Evolutionary conservation across 352 stramenopile species (phyloP).

Genomic region (Pythium coloratum): DNA sequence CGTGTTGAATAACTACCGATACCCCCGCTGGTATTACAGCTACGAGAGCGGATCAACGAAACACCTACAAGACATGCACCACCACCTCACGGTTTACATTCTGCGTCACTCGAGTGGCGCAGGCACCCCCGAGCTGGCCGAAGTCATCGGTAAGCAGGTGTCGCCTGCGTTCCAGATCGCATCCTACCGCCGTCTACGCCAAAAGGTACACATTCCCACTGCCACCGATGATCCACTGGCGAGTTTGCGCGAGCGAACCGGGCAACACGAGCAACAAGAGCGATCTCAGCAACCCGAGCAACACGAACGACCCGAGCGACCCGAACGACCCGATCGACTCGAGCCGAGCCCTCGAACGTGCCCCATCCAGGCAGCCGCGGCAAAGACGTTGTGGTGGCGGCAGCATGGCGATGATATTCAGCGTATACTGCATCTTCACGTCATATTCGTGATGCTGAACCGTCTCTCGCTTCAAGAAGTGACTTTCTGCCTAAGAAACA

Average conservation of each 20-base stretch:
- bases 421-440: slow-evolving; percentile 12
- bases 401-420: slow-evolving; percentile 10
- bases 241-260: not conserved
- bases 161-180: slow-evolving; percentile 35
- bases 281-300: not conserved
- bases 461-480: slow-evolving; percentile 11
- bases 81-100: slow-evolving; percentile 44
- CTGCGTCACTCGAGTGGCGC: slow-evolving; percentile 15
- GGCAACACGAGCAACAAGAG: slow-evolving; percentile 4
- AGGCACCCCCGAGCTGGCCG: slow-evolving; percentile 10
- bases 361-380: not conserved
- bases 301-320: slow-evolving; percentile 1
- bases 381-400: slow-evolving; percentile 17
- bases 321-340: not conserved
- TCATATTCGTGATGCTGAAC: slow-evolving; percentile 17
- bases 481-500: slow-evolving; percentile 7
- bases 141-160: slow-evolving; percentile 36
- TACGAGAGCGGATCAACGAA: slow-evolving; percentile 50
- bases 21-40: slow-evolving; percentile 55
- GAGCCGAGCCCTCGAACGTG: not conserved
- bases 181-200: slow-evolving; percentile 35
- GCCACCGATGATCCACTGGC: slow-evolving; percentile 13
- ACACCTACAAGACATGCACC: slow-evolving; percentile 44
- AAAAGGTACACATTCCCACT: slow-evolving; percentile 9
- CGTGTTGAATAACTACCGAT: slow-evolving; percentile 54